These are phyloP conservation scores for Ulota crispa DNA, from an alignment of 225 moss, liverwort and hornwort species.

Conservation along the genomic window DNA sequence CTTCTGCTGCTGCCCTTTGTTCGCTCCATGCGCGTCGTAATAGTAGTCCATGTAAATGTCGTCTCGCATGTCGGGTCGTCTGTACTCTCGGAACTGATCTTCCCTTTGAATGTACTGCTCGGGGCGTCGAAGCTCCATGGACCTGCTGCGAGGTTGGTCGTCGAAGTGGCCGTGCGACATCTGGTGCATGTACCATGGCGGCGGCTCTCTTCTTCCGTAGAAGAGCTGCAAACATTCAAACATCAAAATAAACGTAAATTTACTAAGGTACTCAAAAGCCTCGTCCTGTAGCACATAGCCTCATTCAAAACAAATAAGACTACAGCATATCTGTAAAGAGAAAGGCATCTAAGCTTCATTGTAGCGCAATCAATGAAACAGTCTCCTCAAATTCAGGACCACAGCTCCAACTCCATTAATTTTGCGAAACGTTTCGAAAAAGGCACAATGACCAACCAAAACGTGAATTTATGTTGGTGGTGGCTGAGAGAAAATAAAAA, in stretches of 20 bases:
- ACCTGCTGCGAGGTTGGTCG: slow-evolving; percentile 37
- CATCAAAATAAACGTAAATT: neutral
- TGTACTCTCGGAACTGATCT: slow-evolving; percentile 39
- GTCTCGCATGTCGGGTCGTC: slow-evolving; percentile 45
- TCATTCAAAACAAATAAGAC: neutral
- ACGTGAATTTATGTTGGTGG: neutral
- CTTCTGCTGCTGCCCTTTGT: slow-evolving; percentile 14
- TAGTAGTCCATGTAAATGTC: slow-evolving; percentile 40
- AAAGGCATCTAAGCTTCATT: neutral
- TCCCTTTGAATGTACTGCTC: slow-evolving; percentile 33
- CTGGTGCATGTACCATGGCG: slow-evolving; percentile 42
- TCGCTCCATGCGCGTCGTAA: slow-evolving; percentile 20
- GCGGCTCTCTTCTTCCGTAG: slow-evolving; percentile 42
- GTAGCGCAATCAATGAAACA: neutral
- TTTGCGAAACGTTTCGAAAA: neutral
- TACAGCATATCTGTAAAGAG: neutral
- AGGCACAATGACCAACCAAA: neutral
- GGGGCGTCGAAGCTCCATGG: slow-evolving; percentile 28
- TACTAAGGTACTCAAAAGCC: neutral
- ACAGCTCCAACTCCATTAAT: neutral
- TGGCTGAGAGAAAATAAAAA: neutral
- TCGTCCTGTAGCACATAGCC: neutral
- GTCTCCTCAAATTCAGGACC: neutral
- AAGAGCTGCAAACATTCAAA: slow-evolving; percentile 37
- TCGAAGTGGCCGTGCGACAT: slow-evolving; percentile 22